phyloP scores from a whole-genome alignment of 805 yeast species.

The Ogataea parapolymorpha region DNA sequence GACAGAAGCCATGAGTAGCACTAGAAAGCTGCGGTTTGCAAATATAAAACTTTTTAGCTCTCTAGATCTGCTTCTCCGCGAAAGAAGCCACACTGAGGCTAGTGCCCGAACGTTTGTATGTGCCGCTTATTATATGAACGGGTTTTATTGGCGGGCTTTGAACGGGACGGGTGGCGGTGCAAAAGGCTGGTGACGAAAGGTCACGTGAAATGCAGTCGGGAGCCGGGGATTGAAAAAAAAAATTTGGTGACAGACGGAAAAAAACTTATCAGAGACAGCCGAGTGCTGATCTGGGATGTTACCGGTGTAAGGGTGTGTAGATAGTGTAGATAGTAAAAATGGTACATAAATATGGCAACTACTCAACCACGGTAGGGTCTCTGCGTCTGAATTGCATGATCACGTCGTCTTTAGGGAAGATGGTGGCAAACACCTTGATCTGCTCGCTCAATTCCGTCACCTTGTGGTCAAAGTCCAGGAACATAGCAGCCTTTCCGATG shows the following conservation, averaged over 20 bases:
- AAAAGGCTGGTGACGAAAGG: conserved; percentile 5
- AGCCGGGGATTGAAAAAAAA: conserved; percentile 6
- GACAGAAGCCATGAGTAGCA: conserved; percentile 1
- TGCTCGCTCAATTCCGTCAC: conserved; percentile 84
- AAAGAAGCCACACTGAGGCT: conserved; percentile 15
- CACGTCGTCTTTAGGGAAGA: conserved; percentile 96
- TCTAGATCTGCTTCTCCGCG: conserved; percentile 6
- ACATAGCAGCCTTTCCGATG: conserved; percentile 86
- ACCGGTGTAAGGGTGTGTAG: background rate
- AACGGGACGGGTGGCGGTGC: conserved; percentile 12
- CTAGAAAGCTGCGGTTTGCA: background rate
- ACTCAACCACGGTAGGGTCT: conserved; percentile 42
- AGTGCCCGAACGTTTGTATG: background rate
- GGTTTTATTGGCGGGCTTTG: conserved; percentile 7
- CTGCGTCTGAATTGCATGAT: conserved; percentile 69
- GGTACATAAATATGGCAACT: conserved; percentile 2
- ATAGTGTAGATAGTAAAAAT: background rate
- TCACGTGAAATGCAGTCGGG: conserved; percentile 11
- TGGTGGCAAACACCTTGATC: conserved; percentile 95
- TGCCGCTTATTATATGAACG: conserved; percentile 6
- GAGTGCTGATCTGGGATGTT: background rate
- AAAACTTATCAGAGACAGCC: background rate
- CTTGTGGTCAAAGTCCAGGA: conserved; percentile 76
- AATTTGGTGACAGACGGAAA: background rate
- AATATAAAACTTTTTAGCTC: conserved; percentile 1